A percentile compares a stretch with the other conserved stretches of the same genome.
Conservation (phyloP, 2,329 filamentous ascomycete species). For the Cephalotrichum gorgonifer region DNA sequence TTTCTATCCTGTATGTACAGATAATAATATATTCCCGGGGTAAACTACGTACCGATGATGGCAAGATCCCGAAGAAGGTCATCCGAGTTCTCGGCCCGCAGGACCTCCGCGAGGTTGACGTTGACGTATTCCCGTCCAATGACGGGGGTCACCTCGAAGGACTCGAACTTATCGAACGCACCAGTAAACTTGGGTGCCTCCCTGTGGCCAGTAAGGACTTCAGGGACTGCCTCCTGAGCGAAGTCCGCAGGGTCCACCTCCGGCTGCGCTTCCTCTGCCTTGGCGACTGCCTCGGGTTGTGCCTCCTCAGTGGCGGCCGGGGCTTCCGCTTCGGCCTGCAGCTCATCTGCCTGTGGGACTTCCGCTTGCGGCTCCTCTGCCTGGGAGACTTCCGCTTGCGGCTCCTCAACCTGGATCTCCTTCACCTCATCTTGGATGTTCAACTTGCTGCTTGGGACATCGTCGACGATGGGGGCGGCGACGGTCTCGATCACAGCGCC, state of each 20-base stretch:
- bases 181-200: constrained; percentile 39
- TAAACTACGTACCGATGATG: constrained; percentile 43
- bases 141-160: constrained; percentile 48
- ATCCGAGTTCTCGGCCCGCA: constrained; percentile 52
- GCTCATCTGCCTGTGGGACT: no score
- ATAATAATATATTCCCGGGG: background rate
- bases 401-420: no score
- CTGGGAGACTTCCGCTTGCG: no score
- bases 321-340: background rate
- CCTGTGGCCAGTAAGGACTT: background rate
- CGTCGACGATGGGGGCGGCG: no score
- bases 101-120: constrained; percentile 47
- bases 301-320: no score
- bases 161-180: constrained; percentile 37
- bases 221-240: background rate
- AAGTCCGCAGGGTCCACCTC: no score
- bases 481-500: no score
- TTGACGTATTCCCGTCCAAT: constrained; percentile 53
- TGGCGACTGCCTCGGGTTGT: no score
- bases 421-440: background rate
- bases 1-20: no score
- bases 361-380: no score
- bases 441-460: background rate
- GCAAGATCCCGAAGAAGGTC: constrained; percentile 55
- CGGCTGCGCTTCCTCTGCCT: no score